These are phyloP conservation scores for Trichosporon faecale DNA, from an alignment of 1,284 basidiomycete species.

Conservation along the genomic window DNA sequence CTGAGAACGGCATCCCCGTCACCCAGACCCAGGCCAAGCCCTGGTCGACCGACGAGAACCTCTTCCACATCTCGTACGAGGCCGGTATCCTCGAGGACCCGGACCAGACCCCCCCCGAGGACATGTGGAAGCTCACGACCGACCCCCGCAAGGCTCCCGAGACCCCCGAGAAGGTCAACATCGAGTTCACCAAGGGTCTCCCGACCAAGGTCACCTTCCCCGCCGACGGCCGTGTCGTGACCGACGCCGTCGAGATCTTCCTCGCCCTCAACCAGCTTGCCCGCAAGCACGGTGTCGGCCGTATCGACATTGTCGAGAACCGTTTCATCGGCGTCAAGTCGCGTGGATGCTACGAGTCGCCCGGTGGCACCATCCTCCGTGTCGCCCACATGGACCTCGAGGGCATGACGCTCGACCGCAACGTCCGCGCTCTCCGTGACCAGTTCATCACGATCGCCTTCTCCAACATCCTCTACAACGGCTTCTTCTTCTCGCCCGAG, in stretches of 20 bases:
- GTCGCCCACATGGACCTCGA: slow-evolving; percentile 95
- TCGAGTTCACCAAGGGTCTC: slow-evolving; percentile 82
- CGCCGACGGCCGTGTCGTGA: slow-evolving; percentile 59
- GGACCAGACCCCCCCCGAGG: slow-evolving; percentile 86
- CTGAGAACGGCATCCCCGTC: slow-evolving; percentile 85
- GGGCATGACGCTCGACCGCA: slow-evolving; percentile 94
- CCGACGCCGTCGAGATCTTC: slow-evolving; percentile 96
- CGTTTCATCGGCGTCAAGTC: slow-evolving; percentile 99
- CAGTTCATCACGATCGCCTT: slow-evolving; percentile 90
- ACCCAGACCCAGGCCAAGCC: slow-evolving; percentile 94
- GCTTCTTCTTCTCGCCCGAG: slow-evolving; percentile 92
- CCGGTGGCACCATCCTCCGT: slow-evolving; percentile 92
- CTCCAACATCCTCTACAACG: slow-evolving; percentile 89
- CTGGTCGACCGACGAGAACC: slow-evolving; percentile 99
- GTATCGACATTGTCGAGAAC: slow-evolving; percentile 99
- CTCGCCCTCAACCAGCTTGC: slow-evolving; percentile 85
- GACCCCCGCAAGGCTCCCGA: slow-evolving; percentile 79
- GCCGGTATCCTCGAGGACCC: slow-evolving; percentile 98
- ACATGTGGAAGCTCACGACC: slow-evolving; percentile 99
- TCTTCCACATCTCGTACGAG: slow-evolving; percentile 99
- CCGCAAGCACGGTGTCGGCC: slow-evolving; percentile 90
- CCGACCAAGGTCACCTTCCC: slow-evolving; percentile 71
- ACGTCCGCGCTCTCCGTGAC: slow-evolving; percentile 90
- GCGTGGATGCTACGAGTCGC: slow-evolving; percentile 97
- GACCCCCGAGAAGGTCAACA: slow-evolving; percentile 72